Evolutionary conservation across 148 eudicot genomes (phyloP).

Genomic region (Cornus suecica): DNA sequence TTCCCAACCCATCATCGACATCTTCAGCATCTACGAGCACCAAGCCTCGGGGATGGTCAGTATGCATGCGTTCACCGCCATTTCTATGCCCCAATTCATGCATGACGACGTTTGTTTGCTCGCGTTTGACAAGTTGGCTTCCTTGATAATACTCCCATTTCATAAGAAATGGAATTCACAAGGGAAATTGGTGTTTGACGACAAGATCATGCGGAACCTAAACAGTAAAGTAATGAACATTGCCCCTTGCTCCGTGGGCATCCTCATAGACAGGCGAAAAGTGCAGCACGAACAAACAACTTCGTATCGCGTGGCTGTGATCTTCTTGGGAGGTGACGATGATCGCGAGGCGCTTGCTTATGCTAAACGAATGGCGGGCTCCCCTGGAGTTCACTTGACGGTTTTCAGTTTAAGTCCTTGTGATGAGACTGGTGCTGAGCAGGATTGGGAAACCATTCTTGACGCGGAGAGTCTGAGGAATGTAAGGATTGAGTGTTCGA

Average conservation of each 20-base stretch:
- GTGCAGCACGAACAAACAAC: neutral
- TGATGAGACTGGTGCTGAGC: neutral
- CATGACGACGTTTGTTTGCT: slow-evolving; percentile 34
- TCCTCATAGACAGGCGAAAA: slow-evolving; percentile 33
- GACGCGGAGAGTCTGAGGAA: slow-evolving; percentile 16
- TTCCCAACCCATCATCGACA: slow-evolving; percentile 19
- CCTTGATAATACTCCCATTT: slow-evolving; percentile 37
- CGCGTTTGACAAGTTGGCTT: slow-evolving; percentile 32
- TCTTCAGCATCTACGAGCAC: slow-evolving; percentile 11
- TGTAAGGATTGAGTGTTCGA: neutral
- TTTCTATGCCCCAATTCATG: slow-evolving; percentile 27
- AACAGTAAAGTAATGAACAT: slow-evolving; percentile 21
- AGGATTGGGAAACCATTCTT: slow-evolving; percentile 5
- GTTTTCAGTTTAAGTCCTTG: neutral
- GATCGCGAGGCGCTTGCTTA: slow-evolving; percentile 38
- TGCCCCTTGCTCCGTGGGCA: slow-evolving; percentile 34
- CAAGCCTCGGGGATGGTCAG: slow-evolving; percentile 12
- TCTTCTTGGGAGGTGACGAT: slow-evolving; percentile 34
- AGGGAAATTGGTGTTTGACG: slow-evolving; percentile 26
- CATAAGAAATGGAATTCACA: slow-evolving; percentile 40
- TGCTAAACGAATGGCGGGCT: slow-evolving; percentile 26
- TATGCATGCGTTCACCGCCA: slow-evolving; percentile 28
- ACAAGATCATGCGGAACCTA: slow-evolving; percentile 5
- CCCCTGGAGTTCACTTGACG: slow-evolving; percentile 13
- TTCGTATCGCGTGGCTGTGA: slow-evolving; percentile 14